These are phyloP conservation scores for Alternaria ventricosa DNA, from an alignment of 2,329 filamentous ascomycete species.

Conservation along the genomic window DNA sequence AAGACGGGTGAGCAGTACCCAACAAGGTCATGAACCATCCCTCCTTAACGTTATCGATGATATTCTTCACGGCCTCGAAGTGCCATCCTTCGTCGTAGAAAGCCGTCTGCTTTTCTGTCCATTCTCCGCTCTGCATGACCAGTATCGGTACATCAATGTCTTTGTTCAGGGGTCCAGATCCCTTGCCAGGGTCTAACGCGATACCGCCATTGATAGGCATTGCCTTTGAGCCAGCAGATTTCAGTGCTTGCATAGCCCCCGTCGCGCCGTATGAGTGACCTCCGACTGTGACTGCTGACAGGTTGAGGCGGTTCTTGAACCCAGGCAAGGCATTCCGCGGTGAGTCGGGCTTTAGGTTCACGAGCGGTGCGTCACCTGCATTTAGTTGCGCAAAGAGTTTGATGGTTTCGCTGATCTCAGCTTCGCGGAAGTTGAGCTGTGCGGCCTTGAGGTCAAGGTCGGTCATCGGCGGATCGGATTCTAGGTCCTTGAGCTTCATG, in stretches of 20 bases:
- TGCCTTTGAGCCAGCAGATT: constrained; percentile 52
- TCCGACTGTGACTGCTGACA: constrained; percentile 62
- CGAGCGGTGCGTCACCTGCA: constrained; percentile 44
- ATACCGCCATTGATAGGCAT: constrained; percentile 64
- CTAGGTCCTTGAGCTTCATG: constrained; percentile 45
- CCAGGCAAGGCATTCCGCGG: constrained; percentile 54
- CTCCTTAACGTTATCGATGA: constrained; percentile 58
- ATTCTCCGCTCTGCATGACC: constrained; percentile 69
- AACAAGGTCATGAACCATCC: constrained; percentile 56
- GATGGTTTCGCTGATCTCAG: constrained; percentile 55
- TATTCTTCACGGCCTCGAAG: constrained; percentile 66
- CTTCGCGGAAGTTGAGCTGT: constrained; percentile 54
- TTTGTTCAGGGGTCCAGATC: constrained; percentile 66
- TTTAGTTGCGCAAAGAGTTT: constrained; percentile 51
- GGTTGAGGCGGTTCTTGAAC: constrained; percentile 63
- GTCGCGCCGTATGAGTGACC: constrained; percentile 74
- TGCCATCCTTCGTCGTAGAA: constrained; percentile 68
- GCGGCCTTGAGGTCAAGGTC: constrained; percentile 49
- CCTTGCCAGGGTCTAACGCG: constrained; percentile 71
- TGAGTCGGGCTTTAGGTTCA: constrained; percentile 54
- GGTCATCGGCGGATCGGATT: constrained; percentile 39
- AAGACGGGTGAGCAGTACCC: constrained; percentile 63
- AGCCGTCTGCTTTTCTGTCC: constrained; percentile 63
- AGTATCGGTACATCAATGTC: constrained; percentile 65
- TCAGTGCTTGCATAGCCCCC: constrained; percentile 66